Percentiles rank a stretch among this genome's conserved stretches.
These are phyloP conservation scores for Urochloa ruziziensis DNA, from an alignment of 176 grass and related monocot species.

Conservation along the genomic window DNA sequence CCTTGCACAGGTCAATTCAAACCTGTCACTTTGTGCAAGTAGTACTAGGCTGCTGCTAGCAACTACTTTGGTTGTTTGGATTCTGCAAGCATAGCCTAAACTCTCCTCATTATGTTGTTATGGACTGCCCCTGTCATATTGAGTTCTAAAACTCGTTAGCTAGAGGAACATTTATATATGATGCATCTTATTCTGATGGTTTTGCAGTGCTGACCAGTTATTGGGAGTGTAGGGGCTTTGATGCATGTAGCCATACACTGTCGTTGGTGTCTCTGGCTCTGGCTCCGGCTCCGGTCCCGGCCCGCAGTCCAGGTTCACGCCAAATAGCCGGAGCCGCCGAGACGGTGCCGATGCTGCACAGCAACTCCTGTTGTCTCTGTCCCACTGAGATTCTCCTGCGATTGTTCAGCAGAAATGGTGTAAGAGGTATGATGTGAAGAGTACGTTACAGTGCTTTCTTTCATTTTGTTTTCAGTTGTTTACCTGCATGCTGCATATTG, in stretches of 20 bases:
- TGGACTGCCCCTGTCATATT: slow-evolving; percentile 47
- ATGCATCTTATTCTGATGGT: slow-evolving; percentile 10
- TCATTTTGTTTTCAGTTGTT: background rate
- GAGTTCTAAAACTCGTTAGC: slow-evolving; percentile 28
- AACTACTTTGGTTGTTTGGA: slow-evolving; percentile 39
- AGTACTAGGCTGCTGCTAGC: slow-evolving; percentile 39
- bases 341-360: slow-evolving; percentile 39
- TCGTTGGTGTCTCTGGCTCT: slow-evolving; percentile 27
- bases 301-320: slow-evolving; percentile 85
- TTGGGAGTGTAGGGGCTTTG: slow-evolving; percentile 46
- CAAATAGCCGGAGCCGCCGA: slow-evolving; percentile 69
- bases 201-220: slow-evolving; percentile 57
- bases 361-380: slow-evolving; percentile 34
- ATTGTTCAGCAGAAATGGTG: slow-evolving; percentile 24
- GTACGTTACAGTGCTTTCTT: background rate
- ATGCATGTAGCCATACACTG: slow-evolving; percentile 40
- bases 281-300: slow-evolving; percentile 43
- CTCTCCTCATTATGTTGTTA: slow-evolving; percentile 33
- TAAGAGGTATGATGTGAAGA: slow-evolving; percentile 40
- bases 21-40: slow-evolving; percentile 43
- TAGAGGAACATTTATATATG: slow-evolving; percentile 36
- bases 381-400: slow-evolving; percentile 41
- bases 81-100: slow-evolving; percentile 35
- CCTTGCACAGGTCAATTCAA: slow-evolving; percentile 47
- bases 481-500: slow-evolving; percentile 52